Conservation (phyloP, 23 red algal species). For the Gracilariopsis chorda region DNA sequence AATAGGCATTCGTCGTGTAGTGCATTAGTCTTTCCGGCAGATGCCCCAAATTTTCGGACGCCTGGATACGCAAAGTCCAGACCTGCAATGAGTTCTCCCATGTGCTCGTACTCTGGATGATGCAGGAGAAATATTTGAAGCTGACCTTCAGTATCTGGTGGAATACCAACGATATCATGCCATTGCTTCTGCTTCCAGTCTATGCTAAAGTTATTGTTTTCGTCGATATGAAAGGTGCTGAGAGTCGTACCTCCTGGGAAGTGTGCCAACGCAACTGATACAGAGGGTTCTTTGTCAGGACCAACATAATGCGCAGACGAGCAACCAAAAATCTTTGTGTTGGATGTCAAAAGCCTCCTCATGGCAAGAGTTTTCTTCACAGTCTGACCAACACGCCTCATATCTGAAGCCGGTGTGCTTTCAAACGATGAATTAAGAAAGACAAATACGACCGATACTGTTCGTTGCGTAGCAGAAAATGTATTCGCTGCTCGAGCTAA, state of each 20-base stretch:
- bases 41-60: conserved; percentile 42
- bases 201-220: conserved; percentile 12
- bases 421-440: conserved; percentile 43
- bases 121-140: conserved; percentile 36
- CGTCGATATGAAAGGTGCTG: conserved; percentile 14
- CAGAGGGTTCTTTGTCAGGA: neutral
- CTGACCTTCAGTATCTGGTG: neutral
- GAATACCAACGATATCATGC: conserved; percentile 22
- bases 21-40: conserved; percentile 27
- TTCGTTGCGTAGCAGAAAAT: neutral
- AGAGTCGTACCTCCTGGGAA: conserved; percentile 5
- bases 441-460: conserved; percentile 22
- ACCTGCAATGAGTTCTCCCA: conserved; percentile 30
- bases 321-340: conserved; percentile 30
- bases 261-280: conserved; percentile 25
- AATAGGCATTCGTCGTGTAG: conserved; percentile 31
- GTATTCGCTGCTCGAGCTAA: neutral
- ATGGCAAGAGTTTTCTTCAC: conserved; percentile 40
- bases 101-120: conserved; percentile 48
- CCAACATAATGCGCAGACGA: conserved; percentile 13
- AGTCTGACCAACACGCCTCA: conserved; percentile 15
- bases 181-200: conserved; percentile 56
- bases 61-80: conserved; percentile 66
- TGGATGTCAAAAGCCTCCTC: neutral
- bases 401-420: neutral